phyloP scores from a whole-genome alignment of 1,139 yeast species.

The Yamadazyma atmosphaerica region DNA sequence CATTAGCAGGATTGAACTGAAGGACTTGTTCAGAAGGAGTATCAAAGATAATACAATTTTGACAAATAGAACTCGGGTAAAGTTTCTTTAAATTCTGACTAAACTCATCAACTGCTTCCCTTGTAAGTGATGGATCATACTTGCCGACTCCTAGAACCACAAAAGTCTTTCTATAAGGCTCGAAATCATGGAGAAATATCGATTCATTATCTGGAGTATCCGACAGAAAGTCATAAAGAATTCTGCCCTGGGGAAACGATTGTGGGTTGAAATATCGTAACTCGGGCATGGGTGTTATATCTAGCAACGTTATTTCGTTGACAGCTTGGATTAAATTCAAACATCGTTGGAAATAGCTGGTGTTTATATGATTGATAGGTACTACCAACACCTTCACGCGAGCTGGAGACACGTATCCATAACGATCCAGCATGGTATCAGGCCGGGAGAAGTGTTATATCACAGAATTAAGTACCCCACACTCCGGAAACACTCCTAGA shows the following conservation, averaged over 20 bases:
- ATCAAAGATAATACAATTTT: constrained; percentile 61
- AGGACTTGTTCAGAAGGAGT: constrained; percentile 34
- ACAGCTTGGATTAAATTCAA: constrained; percentile 48
- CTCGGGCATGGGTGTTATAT: constrained; percentile 65
- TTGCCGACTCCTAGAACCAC: constrained; percentile 64
- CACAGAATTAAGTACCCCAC: neutral
- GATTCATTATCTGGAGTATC: constrained; percentile 55
- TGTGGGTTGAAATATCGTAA: constrained; percentile 74
- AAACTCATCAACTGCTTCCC: constrained; percentile 2
- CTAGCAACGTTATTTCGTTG: constrained; percentile 68
- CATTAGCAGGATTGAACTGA: constrained; percentile 18
- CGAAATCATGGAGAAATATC: constrained; percentile 78
- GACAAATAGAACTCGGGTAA: constrained; percentile 64
- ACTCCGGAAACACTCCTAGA: no score
- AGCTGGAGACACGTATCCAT: constrained; percentile 52
- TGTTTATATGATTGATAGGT: constrained; percentile 62
- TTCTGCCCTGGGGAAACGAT: constrained; percentile 75
- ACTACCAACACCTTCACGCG: constrained; percentile 67
- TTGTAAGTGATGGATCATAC: constrained; percentile 27
- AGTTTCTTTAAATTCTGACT: constrained; percentile 19
- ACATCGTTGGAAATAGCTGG: constrained; percentile 48
- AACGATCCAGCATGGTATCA: no score
- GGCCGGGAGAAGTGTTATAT: no score
- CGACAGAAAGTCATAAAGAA: constrained; percentile 57
- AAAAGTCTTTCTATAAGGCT: constrained; percentile 79